A percentile compares a stretch with the other conserved stretches of the same genome.
Evolutionary conservation across 1,284 basidiomycete genomes (phyloP).

Genomic region (Meripilus lineatus): DNA sequence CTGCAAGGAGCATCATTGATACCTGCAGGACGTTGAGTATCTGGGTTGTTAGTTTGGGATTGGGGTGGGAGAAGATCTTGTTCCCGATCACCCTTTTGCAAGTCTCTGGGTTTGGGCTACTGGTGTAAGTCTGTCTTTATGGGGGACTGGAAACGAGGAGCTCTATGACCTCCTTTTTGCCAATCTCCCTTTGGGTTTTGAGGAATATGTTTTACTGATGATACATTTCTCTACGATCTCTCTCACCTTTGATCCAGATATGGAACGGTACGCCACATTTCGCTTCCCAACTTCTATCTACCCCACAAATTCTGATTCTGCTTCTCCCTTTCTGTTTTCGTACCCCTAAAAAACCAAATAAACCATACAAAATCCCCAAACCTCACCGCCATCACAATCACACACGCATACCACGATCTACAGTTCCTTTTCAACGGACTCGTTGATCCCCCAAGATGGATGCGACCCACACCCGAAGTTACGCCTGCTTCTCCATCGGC

Average conservation of each 20-base stretch:
- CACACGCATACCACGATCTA: too few relatives aligned
- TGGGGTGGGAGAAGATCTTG: constrained; percentile 91
- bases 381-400: not conserved
- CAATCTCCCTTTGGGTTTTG: constrained; percentile 1
- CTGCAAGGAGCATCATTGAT: constrained; percentile 87
- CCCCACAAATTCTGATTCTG: not conserved
- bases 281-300: too few relatives aligned
- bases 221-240: constrained; percentile 8
- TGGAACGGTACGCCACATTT: constrained; percentile 24
- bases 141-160: too few relatives aligned
- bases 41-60: constrained; percentile 79
- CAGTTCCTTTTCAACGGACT: constrained; percentile 76
- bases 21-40: constrained; percentile 94
- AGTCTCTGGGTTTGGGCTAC: constrained; percentile 81
- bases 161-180: constrained; percentile 16
- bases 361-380: not conserved
- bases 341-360: not conserved
- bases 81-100: constrained; percentile 86
- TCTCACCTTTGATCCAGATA: constrained; percentile 19
- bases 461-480: constrained; percentile 36
- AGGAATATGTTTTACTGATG: constrained; percentile 1
- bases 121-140: constrained; percentile 75
- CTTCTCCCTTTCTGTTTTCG: not conserved
- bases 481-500: constrained; percentile 17
- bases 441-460: constrained; percentile 56